Evolutionary conservation across 495 filamentous ascomycete genomes (phyloP), one percentile per base, ranked within the genome.

Genomic region (Xylaria palmicola): DNA sequence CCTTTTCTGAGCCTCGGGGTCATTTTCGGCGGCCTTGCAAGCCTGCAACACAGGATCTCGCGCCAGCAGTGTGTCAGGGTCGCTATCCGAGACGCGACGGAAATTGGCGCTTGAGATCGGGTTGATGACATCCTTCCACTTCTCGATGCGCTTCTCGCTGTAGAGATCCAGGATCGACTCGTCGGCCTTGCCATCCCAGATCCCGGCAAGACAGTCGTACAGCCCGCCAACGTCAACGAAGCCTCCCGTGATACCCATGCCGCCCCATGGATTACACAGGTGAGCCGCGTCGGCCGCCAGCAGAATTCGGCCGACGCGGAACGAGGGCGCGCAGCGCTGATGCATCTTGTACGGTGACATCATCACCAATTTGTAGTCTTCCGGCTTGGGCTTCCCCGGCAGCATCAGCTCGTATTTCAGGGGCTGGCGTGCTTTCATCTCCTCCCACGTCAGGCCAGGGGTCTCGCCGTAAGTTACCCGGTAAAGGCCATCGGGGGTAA

Each of bases 261-360:
- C 84, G 53, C 85, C 85, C 65, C 75, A 81, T 2, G 82, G 82
- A 69, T 84, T 84, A 65, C 81, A 83, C 24, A 85, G 60, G 65
- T 85, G 82, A 13, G 81, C 82, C 17, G 86, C 84, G 73, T 88
- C 86, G 8, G 84, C 86, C 1, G 79, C 83, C 19, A 88, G 73
- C 6, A 83, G 19, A n/a, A 87, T 64, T 3, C 81, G 75, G 0
- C 86, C 85, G 3, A 83, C 81, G 36, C 83, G 76, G 62, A 87
- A 83, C 12, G 65, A 74, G 2, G 75, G 73, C 10, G 83, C 84
- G 68, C 83, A 86, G 30, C 85, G 75, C 63, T 88, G 84, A 58
- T 88, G 85, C 62, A 88, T 73, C 61, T 78, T 81, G 64, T 87
- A 88, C 4, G 84, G 85, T 54, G 76, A 81, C 53, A 82, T 77